Percentiles rank a stretch among this genome's conserved stretches.
Evolutionary conservation across 2,329 filamentous ascomycete genomes (phyloP).

Genomic region (Amylocarpus encephaloides): DNA sequence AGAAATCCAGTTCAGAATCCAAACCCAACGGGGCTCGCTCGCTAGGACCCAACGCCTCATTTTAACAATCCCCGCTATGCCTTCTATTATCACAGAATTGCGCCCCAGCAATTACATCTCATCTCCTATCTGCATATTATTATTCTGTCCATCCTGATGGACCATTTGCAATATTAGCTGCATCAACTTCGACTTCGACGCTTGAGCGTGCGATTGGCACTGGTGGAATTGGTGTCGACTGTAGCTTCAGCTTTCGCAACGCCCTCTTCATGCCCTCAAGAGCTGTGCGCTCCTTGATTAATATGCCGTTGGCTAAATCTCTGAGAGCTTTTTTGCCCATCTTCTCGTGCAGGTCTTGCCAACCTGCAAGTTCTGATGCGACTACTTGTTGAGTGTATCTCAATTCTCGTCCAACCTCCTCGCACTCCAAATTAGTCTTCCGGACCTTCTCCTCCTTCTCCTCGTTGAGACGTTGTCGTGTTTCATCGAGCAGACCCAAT

Average conservation of each 20-base stretch:
- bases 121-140: background rate
- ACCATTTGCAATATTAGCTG: background rate
- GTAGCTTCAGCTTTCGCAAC: conserved; percentile 44
- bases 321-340: conserved; percentile 68
- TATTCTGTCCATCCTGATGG: background rate
- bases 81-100: background rate
- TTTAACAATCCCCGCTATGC: background rate
- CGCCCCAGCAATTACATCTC: background rate
- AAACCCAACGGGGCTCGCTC: background rate
- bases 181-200: conserved; percentile 1
- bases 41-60: background rate
- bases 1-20: background rate
- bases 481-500: conserved; percentile 77
- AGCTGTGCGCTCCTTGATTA: conserved; percentile 72
- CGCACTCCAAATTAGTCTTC: conserved; percentile 62
- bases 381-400: conserved; percentile 91
- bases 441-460: conserved; percentile 78
- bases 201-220: background rate
- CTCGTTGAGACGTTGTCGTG: conserved; percentile 71
- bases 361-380: conserved; percentile 82
- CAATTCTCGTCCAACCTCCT: conserved; percentile 72
- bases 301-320: conserved; percentile 69
- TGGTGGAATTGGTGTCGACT: background rate
- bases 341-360: conserved; percentile 82
- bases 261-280: conserved; percentile 77